Percentiles rank a stretch among this genome's conserved stretches.
Conservation (phyloP, 1,139 yeast species). For the Arxiozyma telluris region DNA sequence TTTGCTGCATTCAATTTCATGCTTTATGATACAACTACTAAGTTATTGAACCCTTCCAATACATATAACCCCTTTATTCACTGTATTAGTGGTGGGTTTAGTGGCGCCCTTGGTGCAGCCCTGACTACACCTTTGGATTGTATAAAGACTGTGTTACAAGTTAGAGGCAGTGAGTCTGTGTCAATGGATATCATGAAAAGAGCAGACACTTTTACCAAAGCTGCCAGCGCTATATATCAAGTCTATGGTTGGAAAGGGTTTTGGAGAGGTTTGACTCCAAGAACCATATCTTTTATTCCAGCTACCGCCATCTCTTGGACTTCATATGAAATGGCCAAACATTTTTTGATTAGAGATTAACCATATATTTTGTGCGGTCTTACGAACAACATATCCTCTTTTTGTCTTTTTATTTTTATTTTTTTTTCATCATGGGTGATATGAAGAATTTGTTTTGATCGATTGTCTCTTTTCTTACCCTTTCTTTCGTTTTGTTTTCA, state of each 20-base stretch:
- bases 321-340: conserved; percentile 93
- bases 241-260: conserved; percentile 67
- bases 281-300: conserved; percentile 90
- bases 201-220: conserved; percentile 63
- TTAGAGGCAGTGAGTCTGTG: conserved; percentile 32
- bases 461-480: not conserved
- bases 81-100: conserved; percentile 88
- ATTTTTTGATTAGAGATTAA: conserved; percentile 16
- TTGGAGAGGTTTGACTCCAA: conserved; percentile 77
- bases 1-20: conserved; percentile 94
- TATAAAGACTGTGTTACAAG: conserved; percentile 80
- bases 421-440: not conserved
- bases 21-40: conserved; percentile 77
- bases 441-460: too few relatives aligned
- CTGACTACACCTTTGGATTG: conserved; percentile 94
- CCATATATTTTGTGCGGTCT: not conserved
- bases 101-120: conserved; percentile 97
- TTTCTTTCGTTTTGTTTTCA: not conserved
- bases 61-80: conserved; percentile 83
- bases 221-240: conserved; percentile 58
- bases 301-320: conserved; percentile 98
- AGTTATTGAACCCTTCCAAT: conserved; percentile 67
- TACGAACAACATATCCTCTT: not conserved
- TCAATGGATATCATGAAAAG: conserved; percentile 43
- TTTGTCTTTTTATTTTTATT: too few relatives aligned